These are phyloP conservation scores for Aspergillus brunneoviolaceus DNA, from an alignment of 2,329 filamentous ascomycete genomes.

Conservation along the genomic window DNA sequence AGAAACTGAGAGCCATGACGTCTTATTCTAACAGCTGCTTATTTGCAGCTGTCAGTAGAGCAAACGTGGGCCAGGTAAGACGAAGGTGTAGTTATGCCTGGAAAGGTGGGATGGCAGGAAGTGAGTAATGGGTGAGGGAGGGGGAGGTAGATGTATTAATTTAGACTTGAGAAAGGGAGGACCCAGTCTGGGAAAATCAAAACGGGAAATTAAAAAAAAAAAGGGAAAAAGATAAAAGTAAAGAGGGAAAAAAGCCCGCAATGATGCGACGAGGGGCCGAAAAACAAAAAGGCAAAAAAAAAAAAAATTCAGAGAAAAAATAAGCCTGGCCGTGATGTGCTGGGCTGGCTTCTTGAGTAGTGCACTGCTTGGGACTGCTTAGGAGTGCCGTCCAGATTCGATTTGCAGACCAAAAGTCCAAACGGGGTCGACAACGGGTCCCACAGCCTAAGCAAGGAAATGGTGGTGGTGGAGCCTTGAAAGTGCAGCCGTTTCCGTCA, in stretches of 20 bases:
- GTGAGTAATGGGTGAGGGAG: background rate
- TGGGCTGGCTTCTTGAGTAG: no score
- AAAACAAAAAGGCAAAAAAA: slow-evolving; percentile 5
- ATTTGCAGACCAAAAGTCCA: slow-evolving; percentile 42
- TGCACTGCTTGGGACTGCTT: no score
- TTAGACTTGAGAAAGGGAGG: background rate
- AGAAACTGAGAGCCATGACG: slow-evolving; percentile 48
- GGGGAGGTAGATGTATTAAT: slow-evolving; percentile 4
- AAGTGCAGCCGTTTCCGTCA: slow-evolving; percentile 33
- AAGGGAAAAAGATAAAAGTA: slow-evolving; percentile 10
- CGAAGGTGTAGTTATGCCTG: background rate
- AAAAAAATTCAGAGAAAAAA: slow-evolving; percentile 22
- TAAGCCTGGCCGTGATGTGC: slow-evolving; percentile 26
- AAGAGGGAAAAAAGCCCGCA: background rate
- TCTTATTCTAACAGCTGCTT: slow-evolving; percentile 21
- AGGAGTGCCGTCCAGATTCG: slow-evolving; percentile 31
- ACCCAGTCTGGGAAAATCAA: slow-evolving; percentile 3
- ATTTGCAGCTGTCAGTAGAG: slow-evolving; percentile 18
- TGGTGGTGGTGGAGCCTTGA: slow-evolving; percentile 13
- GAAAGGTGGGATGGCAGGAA: background rate
- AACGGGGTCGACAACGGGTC: slow-evolving; percentile 44
- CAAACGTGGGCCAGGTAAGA: slow-evolving; percentile 1
- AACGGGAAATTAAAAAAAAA: slow-evolving; percentile 12
- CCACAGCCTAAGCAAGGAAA: slow-evolving; percentile 18
- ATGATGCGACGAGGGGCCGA: background rate